Percentiles rank a stretch among this genome's conserved stretches.
Evolutionary conservation across 441 rosid species (phyloP).

Genomic region (Croton laevigatus): DNA sequence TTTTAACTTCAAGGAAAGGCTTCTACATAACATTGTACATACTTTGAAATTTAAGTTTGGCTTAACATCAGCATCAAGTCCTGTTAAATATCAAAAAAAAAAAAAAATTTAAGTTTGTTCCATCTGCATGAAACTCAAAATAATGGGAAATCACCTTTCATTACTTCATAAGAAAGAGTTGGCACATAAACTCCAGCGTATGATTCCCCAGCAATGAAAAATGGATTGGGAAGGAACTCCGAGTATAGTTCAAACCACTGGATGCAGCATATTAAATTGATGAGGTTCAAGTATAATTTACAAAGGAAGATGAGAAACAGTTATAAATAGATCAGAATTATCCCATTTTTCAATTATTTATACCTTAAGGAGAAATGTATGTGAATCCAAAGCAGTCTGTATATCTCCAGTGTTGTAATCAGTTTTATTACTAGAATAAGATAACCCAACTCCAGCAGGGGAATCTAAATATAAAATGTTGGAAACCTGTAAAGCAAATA

Average conservation of each 20-base stretch:
- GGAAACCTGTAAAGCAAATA: slow-evolving; percentile 57
- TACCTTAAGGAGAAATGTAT: slow-evolving; percentile 71
- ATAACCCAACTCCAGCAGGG: slow-evolving; percentile 82
- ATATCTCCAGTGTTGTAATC: slow-evolving; percentile 66
- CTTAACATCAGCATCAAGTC: slow-evolving; percentile 42
- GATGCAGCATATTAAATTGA: slow-evolving; percentile 20
- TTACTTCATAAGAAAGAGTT: slow-evolving; percentile 65
- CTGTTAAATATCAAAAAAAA: slow-evolving; percentile 24
- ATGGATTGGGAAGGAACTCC: slow-evolving; percentile 75
- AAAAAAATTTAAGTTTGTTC: slow-evolving; percentile 8
- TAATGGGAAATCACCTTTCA: slow-evolving; percentile 47
- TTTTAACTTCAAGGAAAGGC: slow-evolving; percentile 12
- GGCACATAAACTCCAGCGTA: slow-evolving; percentile 92
- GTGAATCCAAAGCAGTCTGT: slow-evolving; percentile 64
- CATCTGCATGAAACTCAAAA: slow-evolving; percentile 6
- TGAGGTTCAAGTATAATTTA: slow-evolving; percentile 7
- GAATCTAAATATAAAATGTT: slow-evolving; percentile 70
- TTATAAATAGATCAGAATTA: not conserved
- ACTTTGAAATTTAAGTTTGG: slow-evolving; percentile 73
- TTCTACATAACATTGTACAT: not conserved
- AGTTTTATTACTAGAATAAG: slow-evolving; percentile 56
- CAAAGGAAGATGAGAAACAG: slow-evolving; percentile 9
- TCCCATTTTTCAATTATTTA: not conserved
- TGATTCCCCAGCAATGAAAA: slow-evolving; percentile 83
- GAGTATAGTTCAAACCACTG: slow-evolving; percentile 87